Evolutionary conservation across 768 basidiomycete genomes (phyloP), one percentile per base, ranked within the genome.

Genomic region (Auriculariales sp.): DNA sequence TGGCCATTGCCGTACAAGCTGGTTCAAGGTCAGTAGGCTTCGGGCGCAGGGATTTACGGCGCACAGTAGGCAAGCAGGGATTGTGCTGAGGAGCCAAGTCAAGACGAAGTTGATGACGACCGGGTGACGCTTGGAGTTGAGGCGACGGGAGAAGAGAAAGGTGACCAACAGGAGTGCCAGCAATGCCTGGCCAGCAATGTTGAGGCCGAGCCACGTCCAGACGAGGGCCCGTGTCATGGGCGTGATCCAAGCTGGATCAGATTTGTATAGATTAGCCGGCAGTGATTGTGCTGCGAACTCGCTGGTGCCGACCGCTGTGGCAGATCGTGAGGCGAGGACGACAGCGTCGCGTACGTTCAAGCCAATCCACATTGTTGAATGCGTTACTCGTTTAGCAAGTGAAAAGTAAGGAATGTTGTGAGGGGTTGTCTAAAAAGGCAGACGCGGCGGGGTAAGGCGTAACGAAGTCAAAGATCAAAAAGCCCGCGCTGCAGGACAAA

Each of bases 401-500:
- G 15, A 44, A 44, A 44, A 44, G 39, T 44, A 19, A 44, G 17
- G 7, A 19, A 25, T 12, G 19, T 44, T 10, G 19, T 12, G 12
- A 25, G 39, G 39, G 22, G 19, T n/a, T n/a, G n/a, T n/a, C n/a
- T n/a, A n/a, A n/a, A n/a, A n/a, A n/a, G n/a, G n/a, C n/a, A n/a
- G n/a, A n/a, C n/a, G n/a, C n/a, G n/a, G n/a, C n/a, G n/a, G n/a
- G n/a, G 19, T 11, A 39, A 39, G n/a, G 39, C 22, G 27, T 4
- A 44, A 4, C 39, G 22, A 44, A 44, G 6, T 6, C 1, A 22
- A 44, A 44, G 27, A 19, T 12, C 11, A 19, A 44, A 24, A 11
- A 44, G 39, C 39, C 39, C 39, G 39, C 39, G 39, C 39, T 25
- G 39, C 39, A 44, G 39, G 39, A 44, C 39, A n/a, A n/a, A n/a